These are phyloP conservation scores for Musa troglodytarum DNA, from an alignment of 176 grass and related monocot genomes.

Conservation along the genomic window DNA sequence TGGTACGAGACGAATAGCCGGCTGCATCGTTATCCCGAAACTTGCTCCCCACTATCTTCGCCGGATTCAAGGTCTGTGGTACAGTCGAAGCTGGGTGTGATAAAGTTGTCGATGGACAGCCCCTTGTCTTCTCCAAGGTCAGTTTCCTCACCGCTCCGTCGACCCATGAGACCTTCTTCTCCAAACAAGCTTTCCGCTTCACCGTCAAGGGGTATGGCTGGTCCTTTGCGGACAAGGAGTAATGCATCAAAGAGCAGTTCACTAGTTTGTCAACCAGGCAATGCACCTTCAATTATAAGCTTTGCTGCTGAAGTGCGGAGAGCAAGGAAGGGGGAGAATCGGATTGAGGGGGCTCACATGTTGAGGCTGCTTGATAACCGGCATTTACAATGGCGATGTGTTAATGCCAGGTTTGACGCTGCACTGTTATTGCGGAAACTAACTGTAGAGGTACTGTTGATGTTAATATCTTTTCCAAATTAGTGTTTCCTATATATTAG, in stretches of 20 bases:
- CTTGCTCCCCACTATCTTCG: constrained; percentile 10
- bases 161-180: constrained; percentile 29
- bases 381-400: constrained; percentile 34
- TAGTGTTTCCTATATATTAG: constrained; percentile 6
- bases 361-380: constrained; percentile 44
- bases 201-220: constrained; percentile 31
- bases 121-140: constrained; percentile 17
- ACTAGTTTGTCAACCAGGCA: constrained; percentile 10
- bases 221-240: constrained; percentile 28
- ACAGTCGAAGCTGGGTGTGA: constrained; percentile 3
- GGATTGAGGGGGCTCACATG: constrained; percentile 42
- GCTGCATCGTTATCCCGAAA: not conserved
- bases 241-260: constrained; percentile 9
- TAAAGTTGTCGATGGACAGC: constrained; percentile 6
- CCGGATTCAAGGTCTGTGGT: constrained; percentile 4
- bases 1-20: constrained; percentile 22
- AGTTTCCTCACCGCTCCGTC: constrained; percentile 17
- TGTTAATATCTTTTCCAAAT: constrained; percentile 3
- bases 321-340: constrained; percentile 47
- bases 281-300: constrained; percentile 46
- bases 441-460: constrained; percentile 28
- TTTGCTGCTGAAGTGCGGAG: constrained; percentile 45
- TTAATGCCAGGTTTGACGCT: constrained; percentile 34
- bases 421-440: constrained; percentile 23
- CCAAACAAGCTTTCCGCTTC: constrained; percentile 28